Conservation (phyloP, 805 yeast species). For the Lachancea kluyveri region DNA sequence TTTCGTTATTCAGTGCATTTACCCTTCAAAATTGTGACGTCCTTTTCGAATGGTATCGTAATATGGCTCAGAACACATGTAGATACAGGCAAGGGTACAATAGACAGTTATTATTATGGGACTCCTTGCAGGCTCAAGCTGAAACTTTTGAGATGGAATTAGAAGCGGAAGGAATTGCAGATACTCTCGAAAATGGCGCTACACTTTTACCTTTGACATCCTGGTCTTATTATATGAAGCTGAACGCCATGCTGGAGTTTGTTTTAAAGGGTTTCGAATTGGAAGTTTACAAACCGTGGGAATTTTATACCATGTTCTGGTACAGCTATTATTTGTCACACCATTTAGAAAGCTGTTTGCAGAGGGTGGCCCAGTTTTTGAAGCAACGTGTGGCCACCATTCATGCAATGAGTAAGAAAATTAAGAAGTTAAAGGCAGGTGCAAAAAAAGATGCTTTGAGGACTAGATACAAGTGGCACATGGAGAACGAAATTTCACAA, state of each 20-base stretch:
- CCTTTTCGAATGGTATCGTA: slow-evolving; percentile 38
- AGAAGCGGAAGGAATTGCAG: slow-evolving; percentile 31
- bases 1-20: slow-evolving; percentile 9
- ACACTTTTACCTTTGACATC: slow-evolving; percentile 63
- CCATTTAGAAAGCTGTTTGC: slow-evolving; percentile 40
- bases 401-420: slow-evolving; percentile 32
- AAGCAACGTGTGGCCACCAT: slow-evolving; percentile 30
- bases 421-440: slow-evolving; percentile 45
- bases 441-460: slow-evolving; percentile 40
- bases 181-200: slow-evolving; percentile 15
- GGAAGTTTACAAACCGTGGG: slow-evolving; percentile 68
- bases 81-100: slow-evolving; percentile 74
- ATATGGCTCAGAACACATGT: slow-evolving; percentile 61
- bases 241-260: slow-evolving; percentile 67
- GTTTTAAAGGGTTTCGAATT: slow-evolving; percentile 69
- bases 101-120: slow-evolving; percentile 56
- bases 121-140: slow-evolving; percentile 69
- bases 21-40: slow-evolving; percentile 44
- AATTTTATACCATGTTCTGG: slow-evolving; percentile 63
- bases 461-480: slow-evolving; percentile 28
- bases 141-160: slow-evolving; percentile 55
- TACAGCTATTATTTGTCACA: slow-evolving; percentile 47
- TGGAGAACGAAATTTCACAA: slow-evolving; percentile 33
- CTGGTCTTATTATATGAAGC: slow-evolving; percentile 61
- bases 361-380: slow-evolving; percentile 30